These are phyloP conservation scores for Diaporthe destruens DNA, from an alignment of 2,329 filamentous ascomycete genomes.

Conservation along the genomic window DNA sequence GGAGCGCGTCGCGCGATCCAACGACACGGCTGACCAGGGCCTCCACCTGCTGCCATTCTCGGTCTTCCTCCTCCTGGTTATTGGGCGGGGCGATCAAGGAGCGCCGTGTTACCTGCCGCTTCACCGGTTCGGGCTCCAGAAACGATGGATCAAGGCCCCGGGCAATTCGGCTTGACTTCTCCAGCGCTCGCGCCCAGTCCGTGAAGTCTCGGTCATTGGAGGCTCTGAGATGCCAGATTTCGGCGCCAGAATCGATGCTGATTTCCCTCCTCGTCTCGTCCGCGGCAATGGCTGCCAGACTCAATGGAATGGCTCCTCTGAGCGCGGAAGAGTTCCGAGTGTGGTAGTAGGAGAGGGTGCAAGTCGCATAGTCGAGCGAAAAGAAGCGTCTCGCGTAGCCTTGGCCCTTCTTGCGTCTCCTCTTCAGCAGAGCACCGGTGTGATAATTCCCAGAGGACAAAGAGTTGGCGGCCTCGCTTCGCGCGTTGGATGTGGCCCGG, in stretches of 20 bases:
- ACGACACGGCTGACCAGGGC: constrained; percentile 86
- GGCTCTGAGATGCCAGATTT: constrained; percentile 94
- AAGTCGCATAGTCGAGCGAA: constrained; percentile 93
- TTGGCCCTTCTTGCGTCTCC: constrained; percentile 92
- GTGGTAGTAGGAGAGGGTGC: constrained; percentile 95
- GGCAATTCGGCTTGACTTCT: constrained; percentile 80
- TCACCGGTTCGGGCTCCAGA: constrained; percentile 45
- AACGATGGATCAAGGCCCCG: constrained; percentile 61
- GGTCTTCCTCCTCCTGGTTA: constrained; percentile 71
- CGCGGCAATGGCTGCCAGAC: constrained; percentile 89
- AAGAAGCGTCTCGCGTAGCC: constrained; percentile 95
- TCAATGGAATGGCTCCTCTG: constrained; percentile 91
- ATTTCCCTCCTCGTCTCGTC: constrained; percentile 92
- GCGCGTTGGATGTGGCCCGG: constrained; percentile 64
- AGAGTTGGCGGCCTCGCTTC: constrained; percentile 61
- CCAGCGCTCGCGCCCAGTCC: constrained; percentile 87
- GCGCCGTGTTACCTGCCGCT: constrained; percentile 42
- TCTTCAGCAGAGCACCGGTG: constrained; percentile 88
- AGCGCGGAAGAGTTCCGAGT: constrained; percentile 93
- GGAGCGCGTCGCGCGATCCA: constrained; percentile 88
- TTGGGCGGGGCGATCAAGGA: constrained; percentile 48
- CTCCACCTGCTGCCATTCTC: constrained; percentile 90
- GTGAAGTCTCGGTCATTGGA: constrained; percentile 86
- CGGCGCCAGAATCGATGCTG: constrained; percentile 94
- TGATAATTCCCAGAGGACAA: constrained; percentile 71